Percentiles rank a stretch among this genome's conserved stretches.
Conservation (phyloP, 495 filamentous ascomycete genomes). For the Podospora sp. region DNA sequence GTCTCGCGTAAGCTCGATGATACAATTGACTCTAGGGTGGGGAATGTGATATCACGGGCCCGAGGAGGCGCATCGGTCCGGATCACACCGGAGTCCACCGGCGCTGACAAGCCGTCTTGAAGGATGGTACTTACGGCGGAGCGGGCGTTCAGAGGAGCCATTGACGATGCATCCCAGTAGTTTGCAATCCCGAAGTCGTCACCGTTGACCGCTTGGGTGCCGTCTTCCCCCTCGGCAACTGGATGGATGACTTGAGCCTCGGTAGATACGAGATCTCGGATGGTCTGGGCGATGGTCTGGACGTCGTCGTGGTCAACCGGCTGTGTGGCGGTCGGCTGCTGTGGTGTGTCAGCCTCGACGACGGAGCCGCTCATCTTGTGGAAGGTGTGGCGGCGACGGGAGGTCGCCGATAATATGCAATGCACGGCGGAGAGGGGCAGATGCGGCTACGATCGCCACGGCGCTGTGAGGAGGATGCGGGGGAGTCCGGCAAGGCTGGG, state of each 20-base stretch:
- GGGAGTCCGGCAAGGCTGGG: neutral
- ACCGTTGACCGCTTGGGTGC: conserved; percentile 21
- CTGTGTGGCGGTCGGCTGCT: conserved; percentile 9
- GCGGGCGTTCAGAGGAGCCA: conserved; percentile 58
- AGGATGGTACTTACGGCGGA: conserved; percentile 54
- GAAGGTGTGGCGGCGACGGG: conserved; percentile 4
- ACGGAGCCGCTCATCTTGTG: conserved; percentile 22
- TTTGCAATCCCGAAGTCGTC: conserved; percentile 35
- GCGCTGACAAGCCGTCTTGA: neutral
- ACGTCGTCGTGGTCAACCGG: conserved; percentile 2
- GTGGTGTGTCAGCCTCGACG: conserved; percentile 12
- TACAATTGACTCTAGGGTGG: neutral
- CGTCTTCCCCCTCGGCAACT: conserved; percentile 1
- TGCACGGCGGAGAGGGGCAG: conserved; percentile 1
- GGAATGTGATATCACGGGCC: neutral
- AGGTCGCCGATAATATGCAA: conserved; percentile 3
- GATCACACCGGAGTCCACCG: neutral
- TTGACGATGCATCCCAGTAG: conserved; percentile 55
- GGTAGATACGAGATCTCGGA: neutral
- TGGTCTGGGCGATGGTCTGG: conserved; percentile 17
- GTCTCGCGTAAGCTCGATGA: neutral
- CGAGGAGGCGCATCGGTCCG: no score
- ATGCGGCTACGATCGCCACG: conserved; percentile 5
- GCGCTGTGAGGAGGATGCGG: neutral
- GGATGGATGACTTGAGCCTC: neutral